Evolutionary conservation across 441 rosid genomes (phyloP).

Genomic region (Caryocar brasiliense): DNA sequence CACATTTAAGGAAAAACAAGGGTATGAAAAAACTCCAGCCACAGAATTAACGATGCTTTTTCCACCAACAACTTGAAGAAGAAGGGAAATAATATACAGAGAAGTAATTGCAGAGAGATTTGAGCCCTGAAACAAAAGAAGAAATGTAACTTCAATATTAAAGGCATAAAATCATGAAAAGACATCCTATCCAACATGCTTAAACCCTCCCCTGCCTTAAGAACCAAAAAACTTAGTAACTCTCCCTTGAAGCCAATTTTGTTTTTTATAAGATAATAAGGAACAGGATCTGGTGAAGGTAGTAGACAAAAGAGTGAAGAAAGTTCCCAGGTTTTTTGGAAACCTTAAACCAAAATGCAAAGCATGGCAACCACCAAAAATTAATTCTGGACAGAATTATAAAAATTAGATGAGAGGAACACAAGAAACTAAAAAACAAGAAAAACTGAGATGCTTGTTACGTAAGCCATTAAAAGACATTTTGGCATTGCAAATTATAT

Average conservation of each 20-base stretch:
- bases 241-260: too few species aligned
- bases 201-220: too few species aligned
- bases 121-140: slow-evolving; percentile 33
- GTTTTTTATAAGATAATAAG: too few species aligned
- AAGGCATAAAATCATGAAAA: background rate
- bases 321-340: background rate
- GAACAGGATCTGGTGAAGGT: background rate
- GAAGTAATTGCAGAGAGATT: slow-evolving; percentile 42
- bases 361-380: background rate
- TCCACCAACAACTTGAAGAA: slow-evolving; percentile 61
- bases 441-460: too few species aligned
- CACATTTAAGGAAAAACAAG: slow-evolving; percentile 19
- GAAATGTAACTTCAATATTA: background rate
- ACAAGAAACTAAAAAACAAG: too few species aligned
- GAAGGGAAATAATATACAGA: slow-evolving; percentile 43
- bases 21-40: slow-evolving; percentile 34
- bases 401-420: background rate
- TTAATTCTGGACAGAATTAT: background rate
- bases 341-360: background rate
- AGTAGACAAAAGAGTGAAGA: background rate
- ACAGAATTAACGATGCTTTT: slow-evolving; percentile 31
- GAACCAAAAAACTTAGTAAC: too few species aligned
- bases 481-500: too few species aligned
- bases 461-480: too few species aligned
- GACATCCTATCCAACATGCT: too few species aligned